These are phyloP conservation scores for Termitomyces sp. DNA, from an alignment of 768 basidiomycete genomes.

Conservation along the genomic window DNA sequence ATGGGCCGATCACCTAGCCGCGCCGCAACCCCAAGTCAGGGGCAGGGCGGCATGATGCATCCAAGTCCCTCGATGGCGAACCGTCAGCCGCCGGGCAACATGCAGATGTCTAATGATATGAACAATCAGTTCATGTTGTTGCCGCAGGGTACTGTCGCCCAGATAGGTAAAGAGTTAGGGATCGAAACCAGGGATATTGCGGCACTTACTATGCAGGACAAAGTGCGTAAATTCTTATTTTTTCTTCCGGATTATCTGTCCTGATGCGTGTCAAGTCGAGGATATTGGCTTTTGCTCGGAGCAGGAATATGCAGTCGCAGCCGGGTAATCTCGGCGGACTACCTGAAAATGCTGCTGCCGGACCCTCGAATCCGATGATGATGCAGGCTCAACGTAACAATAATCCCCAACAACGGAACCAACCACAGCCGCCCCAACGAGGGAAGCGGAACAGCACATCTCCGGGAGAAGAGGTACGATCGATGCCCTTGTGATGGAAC, in stretches of 20 bases:
- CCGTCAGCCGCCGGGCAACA: constrained; percentile 33
- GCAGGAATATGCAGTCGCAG: constrained; percentile 17
- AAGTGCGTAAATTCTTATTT: constrained; percentile 41
- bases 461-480: constrained; percentile 55
- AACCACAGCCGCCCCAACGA: constrained; percentile 25
- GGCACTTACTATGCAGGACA: constrained; percentile 38
- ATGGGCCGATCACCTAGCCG: constrained; percentile 59
- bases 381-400: constrained; percentile 28
- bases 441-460: constrained; percentile 58
- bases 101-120: constrained; percentile 21
- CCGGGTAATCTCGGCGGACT: constrained; percentile 11
- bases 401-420: constrained; percentile 23
- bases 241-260: not conserved
- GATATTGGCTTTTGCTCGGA: constrained; percentile 23
- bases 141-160: constrained; percentile 28
- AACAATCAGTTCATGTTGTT: constrained; percentile 42
- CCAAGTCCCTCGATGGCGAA: constrained; percentile 56
- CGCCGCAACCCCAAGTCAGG: constrained; percentile 32
- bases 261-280: constrained; percentile 1
- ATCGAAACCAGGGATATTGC: constrained; percentile 14
- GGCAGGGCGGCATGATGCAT: constrained; percentile 38
- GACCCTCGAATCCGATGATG: constrained; percentile 40
- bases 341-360: constrained; percentile 36
- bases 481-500: not conserved
- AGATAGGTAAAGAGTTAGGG: constrained; percentile 16